Evolutionary conservation across 192 early-diverging fungal species (phyloP).

Genomic region (Rhizophlyctis rosea): DNA sequence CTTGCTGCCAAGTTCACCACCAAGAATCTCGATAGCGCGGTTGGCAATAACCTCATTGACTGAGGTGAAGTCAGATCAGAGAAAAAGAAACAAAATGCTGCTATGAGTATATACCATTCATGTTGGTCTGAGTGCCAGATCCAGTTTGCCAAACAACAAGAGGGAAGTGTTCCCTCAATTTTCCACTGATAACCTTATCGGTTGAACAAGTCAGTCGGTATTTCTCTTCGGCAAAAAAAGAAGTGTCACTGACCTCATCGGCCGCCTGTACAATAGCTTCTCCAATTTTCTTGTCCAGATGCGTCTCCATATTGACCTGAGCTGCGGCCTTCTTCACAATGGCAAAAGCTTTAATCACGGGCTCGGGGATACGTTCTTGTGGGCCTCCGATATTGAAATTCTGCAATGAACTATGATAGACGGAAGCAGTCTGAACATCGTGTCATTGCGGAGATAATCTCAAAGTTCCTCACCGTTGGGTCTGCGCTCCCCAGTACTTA

Average conservation of each 20-base stretch:
- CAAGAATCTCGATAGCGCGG: constrained; percentile 92
- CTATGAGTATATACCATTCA: too few species aligned
- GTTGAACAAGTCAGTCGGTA: constrained; percentile 4
- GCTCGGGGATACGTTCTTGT: constrained; percentile 91
- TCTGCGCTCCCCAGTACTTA: constrained; percentile 98
- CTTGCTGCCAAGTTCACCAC: constrained; percentile 87
- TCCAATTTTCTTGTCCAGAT: constrained; percentile 77
- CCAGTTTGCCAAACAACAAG: constrained; percentile 97
- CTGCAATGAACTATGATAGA: constrained; percentile 65
- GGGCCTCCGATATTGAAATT: constrained; percentile 98
- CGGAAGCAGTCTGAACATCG: background rate
- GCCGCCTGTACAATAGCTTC: constrained; percentile 86
- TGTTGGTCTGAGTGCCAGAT: constrained; percentile 95
- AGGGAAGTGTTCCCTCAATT: constrained; percentile 94
- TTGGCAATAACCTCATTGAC: constrained; percentile 90
- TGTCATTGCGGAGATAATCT: background rate
- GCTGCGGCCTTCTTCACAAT: constrained; percentile 95
- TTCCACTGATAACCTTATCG: constrained; percentile 79
- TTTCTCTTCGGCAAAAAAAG: too few species aligned
- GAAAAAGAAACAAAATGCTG: too few species aligned
- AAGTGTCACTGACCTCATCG: constrained; percentile 60
- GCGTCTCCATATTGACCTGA: constrained; percentile 88
- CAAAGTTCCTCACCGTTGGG: constrained; percentile 67
- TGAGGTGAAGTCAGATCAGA: too few species aligned
- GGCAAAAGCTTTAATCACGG: constrained; percentile 93